phyloP scores from a whole-genome alignment of 1,284 basidiomycete species.

The Fomitopsis pinicola region DNA sequence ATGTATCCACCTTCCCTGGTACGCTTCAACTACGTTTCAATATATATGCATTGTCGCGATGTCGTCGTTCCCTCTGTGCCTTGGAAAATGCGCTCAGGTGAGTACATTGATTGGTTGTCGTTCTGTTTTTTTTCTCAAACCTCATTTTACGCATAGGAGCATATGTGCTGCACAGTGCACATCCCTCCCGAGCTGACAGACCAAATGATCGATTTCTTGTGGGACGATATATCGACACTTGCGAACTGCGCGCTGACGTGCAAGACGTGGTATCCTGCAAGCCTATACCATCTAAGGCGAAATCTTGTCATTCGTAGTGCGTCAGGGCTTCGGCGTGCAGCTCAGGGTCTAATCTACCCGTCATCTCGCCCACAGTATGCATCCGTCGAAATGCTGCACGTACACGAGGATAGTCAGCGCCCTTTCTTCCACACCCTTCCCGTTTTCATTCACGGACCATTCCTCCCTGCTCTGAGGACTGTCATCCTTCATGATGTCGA shows the following conservation, averaged over 20 bases:
- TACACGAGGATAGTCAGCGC: neutral
- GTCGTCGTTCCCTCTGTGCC: too few species aligned
- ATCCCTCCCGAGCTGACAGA: neutral
- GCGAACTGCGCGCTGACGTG: neutral
- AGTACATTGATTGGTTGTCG: too few species aligned
- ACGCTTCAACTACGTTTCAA: too few species aligned
- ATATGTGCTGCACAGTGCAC: too few species aligned
- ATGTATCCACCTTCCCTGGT: too few species aligned
- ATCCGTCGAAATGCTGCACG: neutral
- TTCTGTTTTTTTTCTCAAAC: too few species aligned
- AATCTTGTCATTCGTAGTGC: neutral
- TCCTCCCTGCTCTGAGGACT: neutral
- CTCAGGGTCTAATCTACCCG: neutral
- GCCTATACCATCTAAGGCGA: neutral
- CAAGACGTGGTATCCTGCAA: neutral
- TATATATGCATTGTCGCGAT: too few species aligned
- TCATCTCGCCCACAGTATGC: neutral
- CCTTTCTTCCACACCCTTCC: neutral
- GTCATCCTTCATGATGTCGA: neutral
- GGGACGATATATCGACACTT: neutral
- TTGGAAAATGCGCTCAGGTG: too few species aligned
- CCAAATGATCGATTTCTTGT: neutral
- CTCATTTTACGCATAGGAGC: too few species aligned
- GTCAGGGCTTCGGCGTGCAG: neutral
- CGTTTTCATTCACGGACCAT: neutral